Conservation (phyloP, 495 filamentous ascomycete species). For the Aspergillus sclerotiicarbonarius region DNA sequence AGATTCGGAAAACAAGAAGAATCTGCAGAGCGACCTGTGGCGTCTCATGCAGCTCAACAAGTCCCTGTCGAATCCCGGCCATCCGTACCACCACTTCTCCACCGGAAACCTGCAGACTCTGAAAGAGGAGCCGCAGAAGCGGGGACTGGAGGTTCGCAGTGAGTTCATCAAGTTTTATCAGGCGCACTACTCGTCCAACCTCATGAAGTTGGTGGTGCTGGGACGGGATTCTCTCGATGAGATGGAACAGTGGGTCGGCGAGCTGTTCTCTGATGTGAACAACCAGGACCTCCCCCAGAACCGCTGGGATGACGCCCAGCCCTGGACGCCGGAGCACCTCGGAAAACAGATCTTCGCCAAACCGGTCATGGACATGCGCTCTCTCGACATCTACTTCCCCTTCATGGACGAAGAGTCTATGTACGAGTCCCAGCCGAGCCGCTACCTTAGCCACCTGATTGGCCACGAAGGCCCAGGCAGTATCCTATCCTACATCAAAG, state of each 20-base stretch:
- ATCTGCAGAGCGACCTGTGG: constrained; percentile 94
- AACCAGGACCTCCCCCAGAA: constrained; percentile 85
- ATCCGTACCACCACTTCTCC: constrained; percentile 95
- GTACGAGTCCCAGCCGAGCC: constrained; percentile 79
- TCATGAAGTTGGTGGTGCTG: constrained; percentile 91
- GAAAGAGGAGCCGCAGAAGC: constrained; percentile 75
- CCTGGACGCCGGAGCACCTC: constrained; percentile 65
- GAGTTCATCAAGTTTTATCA: constrained; percentile 95
- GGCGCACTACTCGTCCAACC: constrained; percentile 90
- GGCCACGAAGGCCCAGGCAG: constrained; percentile 97
- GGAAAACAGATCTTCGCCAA: constrained; percentile 87
- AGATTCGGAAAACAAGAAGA: constrained; percentile 99
- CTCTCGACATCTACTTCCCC: constrained; percentile 82
- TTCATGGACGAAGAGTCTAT: constrained; percentile 85
- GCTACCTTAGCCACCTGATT: constrained; percentile 90
- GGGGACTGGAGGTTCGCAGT: constrained; percentile 83
- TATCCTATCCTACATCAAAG: constrained; percentile 92
- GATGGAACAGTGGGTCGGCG: constrained; percentile 81
- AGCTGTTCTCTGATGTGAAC: constrained; percentile 77
- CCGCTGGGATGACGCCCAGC: constrained; percentile 73
- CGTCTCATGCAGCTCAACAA: constrained; percentile 89
- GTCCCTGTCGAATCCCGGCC: constrained; percentile 80
- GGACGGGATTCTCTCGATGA: constrained; percentile 87
- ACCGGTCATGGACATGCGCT: constrained; percentile 90
- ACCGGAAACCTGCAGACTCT: constrained; percentile 90